A percentile compares a stretch with the other conserved stretches of the same genome.
Evolutionary conservation across 1,139 yeast species (phyloP).

Genomic region (Hyphopichia buzzinii): DNA sequence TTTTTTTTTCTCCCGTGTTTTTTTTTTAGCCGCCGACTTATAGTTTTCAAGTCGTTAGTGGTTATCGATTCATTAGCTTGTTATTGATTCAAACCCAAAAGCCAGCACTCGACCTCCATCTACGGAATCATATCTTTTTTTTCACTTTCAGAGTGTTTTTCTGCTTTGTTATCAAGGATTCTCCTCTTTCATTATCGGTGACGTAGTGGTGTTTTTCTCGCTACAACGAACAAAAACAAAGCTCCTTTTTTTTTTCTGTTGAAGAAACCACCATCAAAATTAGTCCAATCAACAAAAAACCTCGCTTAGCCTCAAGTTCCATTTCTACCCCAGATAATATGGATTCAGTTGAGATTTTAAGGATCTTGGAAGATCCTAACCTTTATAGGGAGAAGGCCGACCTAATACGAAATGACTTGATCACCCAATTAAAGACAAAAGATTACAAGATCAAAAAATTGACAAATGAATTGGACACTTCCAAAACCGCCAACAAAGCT

Average conservation of each 20-base stretch:
- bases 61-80: no score
- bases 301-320: conserved; percentile 2
- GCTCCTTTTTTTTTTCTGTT: background rate
- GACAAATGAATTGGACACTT: conserved; percentile 46
- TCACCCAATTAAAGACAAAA: conserved; percentile 31
- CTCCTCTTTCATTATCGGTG: no score
- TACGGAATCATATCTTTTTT: no score
- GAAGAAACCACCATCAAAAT: conserved; percentile 8
- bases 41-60: no score
- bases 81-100: no score
- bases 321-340: conserved; percentile 11
- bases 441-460: conserved; percentile 28
- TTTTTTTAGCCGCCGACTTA: no score
- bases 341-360: conserved; percentile 33
- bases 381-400: conserved; percentile 30
- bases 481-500: conserved; percentile 67
- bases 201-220: background rate
- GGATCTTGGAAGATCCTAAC: conserved; percentile 42
- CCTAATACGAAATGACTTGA: conserved; percentile 32
- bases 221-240: background rate
- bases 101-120: no score
- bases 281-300: conserved; percentile 10
- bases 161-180: no score
- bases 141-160: no score
- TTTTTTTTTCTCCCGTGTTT: no score